phyloP scores from a whole-genome alignment of 768 basidiomycete genomes.

The Auriscalpium microsporum region DNA sequence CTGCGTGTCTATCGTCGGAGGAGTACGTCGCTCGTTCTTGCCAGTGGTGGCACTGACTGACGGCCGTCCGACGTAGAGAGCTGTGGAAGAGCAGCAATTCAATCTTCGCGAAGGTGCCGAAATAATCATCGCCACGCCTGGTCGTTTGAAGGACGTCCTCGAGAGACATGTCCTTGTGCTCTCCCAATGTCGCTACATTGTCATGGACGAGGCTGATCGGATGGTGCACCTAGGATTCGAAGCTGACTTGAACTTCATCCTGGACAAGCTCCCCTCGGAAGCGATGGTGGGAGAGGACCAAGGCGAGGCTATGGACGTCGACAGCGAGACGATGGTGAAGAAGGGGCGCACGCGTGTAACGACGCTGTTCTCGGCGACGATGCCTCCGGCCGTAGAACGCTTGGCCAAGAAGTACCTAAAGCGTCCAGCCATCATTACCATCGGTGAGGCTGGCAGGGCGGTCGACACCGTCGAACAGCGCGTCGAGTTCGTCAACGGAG shows the following conservation, averaged over 20 bases:
- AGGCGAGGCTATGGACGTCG: slow-evolving; percentile 71
- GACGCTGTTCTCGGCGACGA: slow-evolving; percentile 95
- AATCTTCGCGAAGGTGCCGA: slow-evolving; percentile 97
- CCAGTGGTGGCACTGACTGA: slow-evolving; percentile 5
- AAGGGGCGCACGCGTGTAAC: slow-evolving; percentile 86
- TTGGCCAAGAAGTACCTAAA: slow-evolving; percentile 90
- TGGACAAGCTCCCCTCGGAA: slow-evolving; percentile 84
- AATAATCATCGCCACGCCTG: slow-evolving; percentile 97
- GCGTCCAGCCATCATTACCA: slow-evolving; percentile 91
- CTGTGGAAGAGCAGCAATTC: slow-evolving; percentile 97
- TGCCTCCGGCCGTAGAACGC: slow-evolving; percentile 96
- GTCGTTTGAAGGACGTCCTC: slow-evolving; percentile 95
- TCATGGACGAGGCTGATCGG: slow-evolving; percentile 99
- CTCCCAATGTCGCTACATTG: slow-evolving; percentile 94
- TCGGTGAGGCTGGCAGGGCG: slow-evolving; percentile 95
- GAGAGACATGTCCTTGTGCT: slow-evolving; percentile 94
- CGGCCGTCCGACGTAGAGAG: slow-evolving; percentile 40
- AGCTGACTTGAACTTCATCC: slow-evolving; percentile 85
- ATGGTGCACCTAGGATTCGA: slow-evolving; percentile 99
- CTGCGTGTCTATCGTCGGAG: slow-evolving; percentile 97
- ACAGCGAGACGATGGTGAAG: slow-evolving; percentile 55
- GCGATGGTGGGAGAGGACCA: slow-evolving; percentile 82
- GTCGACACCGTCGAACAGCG: slow-evolving; percentile 97
- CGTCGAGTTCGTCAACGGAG: slow-evolving; percentile 86
- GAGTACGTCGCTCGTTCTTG: slow-evolving; percentile 42